Evolutionary conservation across 441 rosid genomes (phyloP).

Genomic region (Corymbia citriodora): DNA sequence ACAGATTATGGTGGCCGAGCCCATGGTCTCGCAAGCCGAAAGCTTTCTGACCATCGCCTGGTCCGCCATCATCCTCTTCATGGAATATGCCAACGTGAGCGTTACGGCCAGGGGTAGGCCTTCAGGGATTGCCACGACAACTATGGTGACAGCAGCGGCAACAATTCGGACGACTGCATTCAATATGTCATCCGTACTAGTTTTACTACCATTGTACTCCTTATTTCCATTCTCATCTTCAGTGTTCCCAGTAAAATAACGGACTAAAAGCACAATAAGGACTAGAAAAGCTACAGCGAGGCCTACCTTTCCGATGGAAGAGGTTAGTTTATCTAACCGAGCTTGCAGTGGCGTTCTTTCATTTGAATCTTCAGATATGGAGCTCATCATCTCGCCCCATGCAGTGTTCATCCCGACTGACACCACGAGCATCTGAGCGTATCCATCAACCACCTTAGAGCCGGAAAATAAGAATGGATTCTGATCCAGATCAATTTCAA

Average conservation of each 20-base stretch:
- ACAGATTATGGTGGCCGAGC: neutral
- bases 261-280: neutral
- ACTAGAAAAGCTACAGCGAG: neutral
- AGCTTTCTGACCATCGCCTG: neutral
- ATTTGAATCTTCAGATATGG: neutral
- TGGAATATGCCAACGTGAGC: neutral
- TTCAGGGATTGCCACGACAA: neutral
- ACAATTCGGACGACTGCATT: neutral
- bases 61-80: neutral
- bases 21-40: neutral
- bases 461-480: neutral
- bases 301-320: neutral
- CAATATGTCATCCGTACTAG: neutral
- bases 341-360: neutral
- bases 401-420: neutral
- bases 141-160: neutral
- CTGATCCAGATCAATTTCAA: neutral
- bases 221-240: neutral
- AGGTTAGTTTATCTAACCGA: neutral
- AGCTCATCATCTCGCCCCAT: neutral
- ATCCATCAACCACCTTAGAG: neutral
- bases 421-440: neutral
- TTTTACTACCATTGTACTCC: neutral
- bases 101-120: neutral
- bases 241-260: neutral